Evolutionary conservation across 2,329 filamentous ascomycete genomes (phyloP), one percentile per base, ranked within the genome.

Genomic region (Sclerotinia minor): DNA sequence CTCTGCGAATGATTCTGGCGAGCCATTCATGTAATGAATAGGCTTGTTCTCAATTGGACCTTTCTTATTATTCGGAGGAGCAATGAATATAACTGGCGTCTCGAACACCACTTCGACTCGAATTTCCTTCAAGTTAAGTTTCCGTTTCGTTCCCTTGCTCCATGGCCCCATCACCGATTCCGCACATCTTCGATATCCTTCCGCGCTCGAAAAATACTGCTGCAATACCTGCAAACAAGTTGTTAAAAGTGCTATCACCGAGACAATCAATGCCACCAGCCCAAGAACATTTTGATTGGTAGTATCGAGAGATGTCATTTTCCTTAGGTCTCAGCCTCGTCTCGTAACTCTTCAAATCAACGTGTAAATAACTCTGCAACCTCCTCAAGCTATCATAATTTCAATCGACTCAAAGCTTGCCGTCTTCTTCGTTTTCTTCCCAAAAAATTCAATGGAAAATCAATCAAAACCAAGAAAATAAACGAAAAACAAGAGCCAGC

Each of bases 161-260:
- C 78, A 79, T 1, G 53, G 52, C 1, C 77, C 78, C 73, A 79
- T 79, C 2, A 79, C 75, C 35, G 54, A 59, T 11, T 69, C 64
- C 24, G 64, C 58, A 67, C 54, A 66, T 49, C 53, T 29, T 59
- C 65, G 71, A 71, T 79, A 79, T 7, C 78, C 78, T 64, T 79
- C 78, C 17, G 78, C 78, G 59, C 77, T 79, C 32, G 77, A 78
- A 64, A 78, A 77, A 59, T 79, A 78, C 63, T 79, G 78, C 55
- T 78, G 76, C 11, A 78, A 70, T 35, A 79, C 73, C 65, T 79
- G 75, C 21, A 77, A 63, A 53, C 74, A 70, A 3, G 75, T 76
- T 2, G 75, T 75, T 29, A 77, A 38, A 11, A 79, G 73, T 26
- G 78, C 77, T 32, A 79, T 73, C 4, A 79, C 70, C 15, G 78